Percentiles rank a stretch among this genome's conserved stretches.
phyloP scores from a whole-genome alignment of 2,329 filamentous ascomycete species.

The Boeremia exigua region DNA sequence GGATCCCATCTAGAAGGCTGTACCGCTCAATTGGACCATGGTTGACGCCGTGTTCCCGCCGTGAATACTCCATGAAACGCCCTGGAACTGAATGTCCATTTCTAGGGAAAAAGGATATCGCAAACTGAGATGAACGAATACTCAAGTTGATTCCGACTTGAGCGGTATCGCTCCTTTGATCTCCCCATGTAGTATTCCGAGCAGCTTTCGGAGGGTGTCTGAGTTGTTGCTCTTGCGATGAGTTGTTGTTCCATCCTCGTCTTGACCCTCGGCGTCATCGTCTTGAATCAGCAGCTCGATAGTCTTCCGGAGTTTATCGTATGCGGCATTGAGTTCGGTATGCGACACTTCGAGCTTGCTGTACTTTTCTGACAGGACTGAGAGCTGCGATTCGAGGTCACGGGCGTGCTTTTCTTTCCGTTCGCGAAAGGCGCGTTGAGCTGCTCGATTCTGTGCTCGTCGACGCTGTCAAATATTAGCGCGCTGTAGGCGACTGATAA shows the following conservation, averaged over 20 bases:
- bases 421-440: conserved; percentile 66
- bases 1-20: conserved; percentile 3
- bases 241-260: conserved; percentile 28
- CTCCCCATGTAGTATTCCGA: conserved; percentile 49
- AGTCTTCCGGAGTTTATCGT: conserved; percentile 50
- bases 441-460: conserved; percentile 66
- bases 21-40: neutral
- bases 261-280: conserved; percentile 40
- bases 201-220: conserved; percentile 46
- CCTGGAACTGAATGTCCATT: neutral
- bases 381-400: conserved; percentile 65
- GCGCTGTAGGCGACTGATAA: neutral
- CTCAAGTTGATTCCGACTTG: conserved; percentile 30
- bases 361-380: conserved; percentile 61
- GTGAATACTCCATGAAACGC: neutral
- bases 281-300: conserved; percentile 47
- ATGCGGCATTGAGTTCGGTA: conserved; percentile 46
- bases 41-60: neutral
- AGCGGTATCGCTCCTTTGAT: conserved; percentile 34
- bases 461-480: conserved; percentile 54
- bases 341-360: conserved; percentile 63
- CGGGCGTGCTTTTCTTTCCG: conserved; percentile 70
- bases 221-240: conserved; percentile 38
- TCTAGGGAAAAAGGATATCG: conserved; percentile 14
- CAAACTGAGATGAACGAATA: neutral